These are phyloP conservation scores for Colletotrichum euphorbiae DNA, from an alignment of 2,329 filamentous ascomycete genomes.

Conservation along the genomic window DNA sequence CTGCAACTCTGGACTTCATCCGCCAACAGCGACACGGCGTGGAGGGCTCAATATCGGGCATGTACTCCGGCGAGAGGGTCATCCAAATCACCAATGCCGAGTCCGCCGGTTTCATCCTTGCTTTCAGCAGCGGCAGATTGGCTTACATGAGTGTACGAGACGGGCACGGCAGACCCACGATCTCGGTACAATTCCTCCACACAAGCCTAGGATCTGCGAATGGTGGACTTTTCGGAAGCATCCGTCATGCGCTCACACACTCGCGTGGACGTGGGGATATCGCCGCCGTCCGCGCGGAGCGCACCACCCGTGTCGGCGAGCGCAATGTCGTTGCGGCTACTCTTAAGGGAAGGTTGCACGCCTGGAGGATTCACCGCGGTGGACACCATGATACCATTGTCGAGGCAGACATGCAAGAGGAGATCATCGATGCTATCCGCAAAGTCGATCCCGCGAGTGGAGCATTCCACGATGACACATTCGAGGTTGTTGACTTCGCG, in stretches of 20 bases:
- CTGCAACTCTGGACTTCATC: constrained; percentile 84
- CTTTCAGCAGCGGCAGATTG: constrained; percentile 86
- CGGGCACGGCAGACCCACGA: constrained; percentile 83
- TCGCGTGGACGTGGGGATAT: constrained; percentile 80
- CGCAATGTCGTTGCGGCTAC: constrained; percentile 86
- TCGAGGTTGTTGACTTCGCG: constrained; percentile 84
- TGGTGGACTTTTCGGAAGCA: constrained; percentile 81
- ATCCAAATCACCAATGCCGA: constrained; percentile 85
- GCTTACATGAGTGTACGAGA: constrained; percentile 90
- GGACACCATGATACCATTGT: constrained; percentile 81
- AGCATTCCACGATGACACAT: constrained; percentile 65
- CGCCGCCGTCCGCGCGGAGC: constrained; percentile 81
- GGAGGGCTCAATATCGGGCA: constrained; percentile 77
- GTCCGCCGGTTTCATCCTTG: constrained; percentile 84
- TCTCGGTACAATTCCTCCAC: constrained; percentile 82
- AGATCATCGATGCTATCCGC: constrained; percentile 72
- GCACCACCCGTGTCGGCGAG: constrained; percentile 80
- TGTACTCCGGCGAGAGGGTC: constrained; percentile 83
- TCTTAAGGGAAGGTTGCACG: constrained; percentile 79
- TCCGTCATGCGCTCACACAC: constrained; percentile 80
- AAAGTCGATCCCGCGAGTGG: constrained; percentile 62
- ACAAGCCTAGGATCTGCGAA: constrained; percentile 66
- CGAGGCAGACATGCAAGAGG: constrained; percentile 76
- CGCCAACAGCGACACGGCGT: constrained; percentile 84
- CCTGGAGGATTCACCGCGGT: constrained; percentile 90